Percentiles rank a stretch among this genome's conserved stretches.
Evolutionary conservation across 2,329 filamentous ascomycete genomes (phyloP).

Genomic region (Lomentospora prolificans): DNA sequence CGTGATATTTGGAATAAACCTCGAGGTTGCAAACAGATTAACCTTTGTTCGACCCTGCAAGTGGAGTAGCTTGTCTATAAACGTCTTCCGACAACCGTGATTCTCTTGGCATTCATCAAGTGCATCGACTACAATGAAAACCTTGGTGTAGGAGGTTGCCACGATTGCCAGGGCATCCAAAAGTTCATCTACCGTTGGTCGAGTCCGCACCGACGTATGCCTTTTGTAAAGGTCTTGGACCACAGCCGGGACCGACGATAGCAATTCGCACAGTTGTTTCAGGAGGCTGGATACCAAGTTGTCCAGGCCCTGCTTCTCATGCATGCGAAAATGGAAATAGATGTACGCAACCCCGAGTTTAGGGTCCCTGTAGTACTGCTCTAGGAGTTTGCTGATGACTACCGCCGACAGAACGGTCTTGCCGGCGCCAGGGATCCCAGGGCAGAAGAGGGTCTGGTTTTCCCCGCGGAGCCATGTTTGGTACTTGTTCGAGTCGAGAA

Average conservation of each 20-base stretch:
- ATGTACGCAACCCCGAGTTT: constrained; percentile 19
- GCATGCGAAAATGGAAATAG: constrained; percentile 21
- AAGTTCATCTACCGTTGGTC: constrained; percentile 6
- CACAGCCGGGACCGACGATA: neutral
- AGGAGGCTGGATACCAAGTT: constrained; percentile 20
- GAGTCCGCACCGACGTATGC: neutral
- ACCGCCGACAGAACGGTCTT: constrained; percentile 22
- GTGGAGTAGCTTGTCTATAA: constrained; percentile 1
- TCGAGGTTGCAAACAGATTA: neutral
- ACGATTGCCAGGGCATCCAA: neutral
- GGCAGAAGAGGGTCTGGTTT: constrained; percentile 26
- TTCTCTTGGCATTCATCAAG: constrained; percentile 14
- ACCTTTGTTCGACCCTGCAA: neutral
- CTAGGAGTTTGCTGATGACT: constrained; percentile 11
- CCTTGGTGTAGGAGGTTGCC: accelerated
- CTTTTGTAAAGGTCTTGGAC: constrained; percentile 6
- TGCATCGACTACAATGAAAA: constrained; percentile 1
- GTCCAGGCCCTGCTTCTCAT: constrained; percentile 15
- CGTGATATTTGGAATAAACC: constrained; percentile 9
- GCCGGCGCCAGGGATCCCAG: constrained; percentile 22
- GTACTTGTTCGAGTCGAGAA: constrained; percentile 25
- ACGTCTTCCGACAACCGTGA: neutral
- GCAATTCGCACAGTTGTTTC: constrained; percentile 20
- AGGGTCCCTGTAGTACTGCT: constrained; percentile 9
- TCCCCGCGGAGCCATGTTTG: constrained; percentile 16